Conservation (phyloP, 805 yeast species). For the Yarrowia sp. region DNA sequence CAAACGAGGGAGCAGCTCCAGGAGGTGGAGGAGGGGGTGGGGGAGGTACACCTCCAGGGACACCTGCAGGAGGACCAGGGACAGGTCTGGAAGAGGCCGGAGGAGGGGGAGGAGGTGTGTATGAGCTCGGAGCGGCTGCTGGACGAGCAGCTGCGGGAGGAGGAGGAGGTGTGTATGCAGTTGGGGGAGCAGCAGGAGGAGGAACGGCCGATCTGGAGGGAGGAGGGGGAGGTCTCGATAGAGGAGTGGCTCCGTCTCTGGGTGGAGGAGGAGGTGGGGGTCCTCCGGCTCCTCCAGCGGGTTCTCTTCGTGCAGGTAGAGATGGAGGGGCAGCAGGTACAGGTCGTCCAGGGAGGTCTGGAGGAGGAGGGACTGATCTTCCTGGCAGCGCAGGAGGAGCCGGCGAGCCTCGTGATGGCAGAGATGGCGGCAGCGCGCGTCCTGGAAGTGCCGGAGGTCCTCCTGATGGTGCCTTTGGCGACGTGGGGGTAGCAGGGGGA, state of each 20-base stretch:
- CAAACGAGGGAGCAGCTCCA: constrained; percentile 34
- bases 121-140: constrained; percentile 25
- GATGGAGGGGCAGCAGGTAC: constrained; percentile 24
- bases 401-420: constrained; percentile 27
- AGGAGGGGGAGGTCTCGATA: constrained; percentile 30
- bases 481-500: constrained; percentile 28
- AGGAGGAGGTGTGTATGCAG: constrained; percentile 23
- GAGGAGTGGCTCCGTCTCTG: constrained; percentile 27
- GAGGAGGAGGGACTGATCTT: constrained; percentile 18
- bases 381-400: constrained; percentile 29
- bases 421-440: constrained; percentile 19
- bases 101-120: constrained; percentile 30
- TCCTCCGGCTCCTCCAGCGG: constrained; percentile 13
- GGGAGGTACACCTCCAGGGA: constrained; percentile 28
- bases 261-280: constrained; percentile 45
- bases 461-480: constrained; percentile 29
- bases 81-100: constrained; percentile 29
- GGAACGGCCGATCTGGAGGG: constrained; percentile 32
- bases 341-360: constrained; percentile 27
- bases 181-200: constrained; percentile 26
- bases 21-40: constrained; percentile 36
- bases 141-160: constrained; percentile 30
- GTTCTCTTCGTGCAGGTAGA: constrained; percentile 26
- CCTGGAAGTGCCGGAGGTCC: constrained; percentile 30
- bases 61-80: constrained; percentile 27